Conservation (phyloP, 169 alveolate species). For the Plasmodium berghei region DNA sequence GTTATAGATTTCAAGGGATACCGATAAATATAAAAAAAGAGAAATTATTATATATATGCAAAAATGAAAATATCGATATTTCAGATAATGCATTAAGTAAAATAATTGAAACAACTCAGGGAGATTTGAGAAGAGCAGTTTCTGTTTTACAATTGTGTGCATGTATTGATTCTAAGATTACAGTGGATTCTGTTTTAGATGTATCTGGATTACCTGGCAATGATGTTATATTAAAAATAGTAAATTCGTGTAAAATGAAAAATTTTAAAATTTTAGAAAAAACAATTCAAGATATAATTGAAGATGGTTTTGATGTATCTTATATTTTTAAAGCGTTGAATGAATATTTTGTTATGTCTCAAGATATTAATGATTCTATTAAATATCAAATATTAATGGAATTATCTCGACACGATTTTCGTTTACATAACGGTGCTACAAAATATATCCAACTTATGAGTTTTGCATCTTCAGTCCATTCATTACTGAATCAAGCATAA, state of each 20-base stretch:
- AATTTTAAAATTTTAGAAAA: constrained; percentile 62
- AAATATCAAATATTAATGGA: constrained; percentile 60
- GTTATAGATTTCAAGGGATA: constrained; percentile 96
- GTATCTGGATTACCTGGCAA: constrained; percentile 78
- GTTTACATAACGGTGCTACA: constrained; percentile 64
- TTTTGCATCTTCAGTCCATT: constrained; percentile 54
- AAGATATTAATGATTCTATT: constrained; percentile 35
- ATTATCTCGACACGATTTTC: constrained; percentile 56
- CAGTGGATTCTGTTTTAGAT: constrained; percentile 76
- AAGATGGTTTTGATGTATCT: constrained; percentile 74
- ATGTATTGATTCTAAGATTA: constrained; percentile 56
- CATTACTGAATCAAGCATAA: constrained; percentile 18
- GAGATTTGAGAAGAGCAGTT: constrained; percentile 96
- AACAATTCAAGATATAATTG: constrained; percentile 63
- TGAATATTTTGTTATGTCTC: constrained; percentile 53
- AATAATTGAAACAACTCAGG: constrained; percentile 92
- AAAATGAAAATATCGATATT: constrained; percentile 83
- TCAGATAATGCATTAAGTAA: constrained; percentile 83
- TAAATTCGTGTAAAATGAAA: constrained; percentile 74
- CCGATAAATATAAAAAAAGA: constrained; percentile 91
- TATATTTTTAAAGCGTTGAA: constrained; percentile 62
- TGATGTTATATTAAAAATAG: constrained; percentile 61
- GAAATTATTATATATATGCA: constrained; percentile 91
- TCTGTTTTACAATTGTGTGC: constrained; percentile 93
- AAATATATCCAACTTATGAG: constrained; percentile 60